phyloP scores from a whole-genome alignment of 1,139 yeast genomes.

The Candida mesenterica region DNA sequence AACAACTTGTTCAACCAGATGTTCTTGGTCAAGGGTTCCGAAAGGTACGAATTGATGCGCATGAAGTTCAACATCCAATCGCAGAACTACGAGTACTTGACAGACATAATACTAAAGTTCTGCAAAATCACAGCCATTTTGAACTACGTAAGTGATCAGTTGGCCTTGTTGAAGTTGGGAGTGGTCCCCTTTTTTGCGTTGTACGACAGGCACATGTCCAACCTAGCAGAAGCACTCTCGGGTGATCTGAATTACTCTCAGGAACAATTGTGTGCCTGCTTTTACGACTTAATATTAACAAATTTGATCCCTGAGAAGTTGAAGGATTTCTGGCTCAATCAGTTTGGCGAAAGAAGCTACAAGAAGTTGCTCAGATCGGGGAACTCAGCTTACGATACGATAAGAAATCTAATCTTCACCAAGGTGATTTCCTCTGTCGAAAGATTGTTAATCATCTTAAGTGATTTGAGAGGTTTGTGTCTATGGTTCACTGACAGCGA shows the following conservation, averaged over 20 bases:
- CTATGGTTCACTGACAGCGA: constrained; percentile 30
- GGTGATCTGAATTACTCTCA: constrained; percentile 4
- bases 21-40: constrained; percentile 21
- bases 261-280: constrained; percentile 13
- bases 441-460: constrained; percentile 50
- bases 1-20: constrained; percentile 30
- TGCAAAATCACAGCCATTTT: constrained; percentile 32
- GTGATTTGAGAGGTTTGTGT: constrained; percentile 46
- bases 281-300: constrained; percentile 56
- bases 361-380: constrained; percentile 58
- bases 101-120: constrained; percentile 25
- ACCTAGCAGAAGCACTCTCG: constrained; percentile 22
- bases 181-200: constrained; percentile 41
- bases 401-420: constrained; percentile 46
- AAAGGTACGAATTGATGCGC: constrained; percentile 13
- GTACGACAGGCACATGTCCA: constrained; percentile 35
- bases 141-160: constrained; percentile 37
- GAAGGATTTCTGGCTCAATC: constrained; percentile 45
- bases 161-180: constrained; percentile 35
- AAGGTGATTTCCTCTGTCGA: constrained; percentile 58
- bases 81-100: constrained; percentile 14
- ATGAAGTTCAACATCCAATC: constrained; percentile 14
- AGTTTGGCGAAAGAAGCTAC: constrained; percentile 67
- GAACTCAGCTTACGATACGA: constrained; percentile 46
- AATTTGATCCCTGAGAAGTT: constrained; percentile 48